Conservation (phyloP, 129 eudicot species). For the Flaveria sonorensis region DNA sequence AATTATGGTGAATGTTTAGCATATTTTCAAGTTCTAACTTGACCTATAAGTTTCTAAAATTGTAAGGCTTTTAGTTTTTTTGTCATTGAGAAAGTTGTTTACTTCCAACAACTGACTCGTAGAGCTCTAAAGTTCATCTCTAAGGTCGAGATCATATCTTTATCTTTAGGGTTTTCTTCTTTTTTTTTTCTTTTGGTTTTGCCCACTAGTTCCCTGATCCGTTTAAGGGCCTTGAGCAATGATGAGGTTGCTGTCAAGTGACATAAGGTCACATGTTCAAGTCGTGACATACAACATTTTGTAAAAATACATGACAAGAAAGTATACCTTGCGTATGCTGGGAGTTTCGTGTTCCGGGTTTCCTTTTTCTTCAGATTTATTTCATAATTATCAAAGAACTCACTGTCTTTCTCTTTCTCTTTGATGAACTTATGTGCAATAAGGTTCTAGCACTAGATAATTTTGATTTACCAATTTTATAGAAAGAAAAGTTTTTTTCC, state of each 20-base stretch:
- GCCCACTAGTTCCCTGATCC: background rate
- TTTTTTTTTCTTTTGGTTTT: background rate
- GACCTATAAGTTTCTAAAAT: constrained; percentile 18
- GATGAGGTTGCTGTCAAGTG: too few relatives aligned
- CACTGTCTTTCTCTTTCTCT: background rate
- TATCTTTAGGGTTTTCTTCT: background rate
- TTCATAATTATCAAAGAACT: constrained; percentile 7
- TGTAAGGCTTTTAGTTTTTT: constrained; percentile 15
- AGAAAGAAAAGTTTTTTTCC: constrained; percentile 9
- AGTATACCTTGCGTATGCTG: too few relatives aligned
- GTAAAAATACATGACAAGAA: too few relatives aligned
- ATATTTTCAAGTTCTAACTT: constrained; percentile 1
- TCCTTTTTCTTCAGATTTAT: background rate
- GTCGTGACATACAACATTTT: too few relatives aligned
- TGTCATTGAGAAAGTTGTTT: background rate
- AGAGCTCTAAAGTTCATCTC: background rate
- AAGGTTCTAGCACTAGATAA: background rate
- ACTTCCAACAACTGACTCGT: background rate
- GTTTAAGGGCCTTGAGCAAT: too few relatives aligned
- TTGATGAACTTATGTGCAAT: background rate
- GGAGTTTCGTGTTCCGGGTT: too few relatives aligned
- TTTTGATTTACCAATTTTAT: constrained; percentile 20
- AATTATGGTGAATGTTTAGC: constrained; percentile 14
- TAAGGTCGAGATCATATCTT: background rate
- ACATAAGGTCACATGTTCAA: too few relatives aligned